Conservation (phyloP, 257 asterid genomes). For the Nicotiana sylvestris region DNA sequence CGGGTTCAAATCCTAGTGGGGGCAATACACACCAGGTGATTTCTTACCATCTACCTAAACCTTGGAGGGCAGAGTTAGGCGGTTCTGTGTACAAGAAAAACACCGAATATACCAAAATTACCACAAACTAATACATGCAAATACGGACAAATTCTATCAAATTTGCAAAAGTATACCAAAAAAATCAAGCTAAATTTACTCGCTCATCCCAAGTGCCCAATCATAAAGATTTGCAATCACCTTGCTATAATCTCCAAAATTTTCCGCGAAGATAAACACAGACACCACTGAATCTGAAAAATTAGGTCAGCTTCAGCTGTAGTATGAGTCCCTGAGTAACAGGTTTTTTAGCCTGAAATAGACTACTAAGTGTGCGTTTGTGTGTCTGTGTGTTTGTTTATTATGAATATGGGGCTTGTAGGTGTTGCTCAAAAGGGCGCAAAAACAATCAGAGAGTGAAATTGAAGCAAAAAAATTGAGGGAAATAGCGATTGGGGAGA, state of each 20-base stretch:
- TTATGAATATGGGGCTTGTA: no score
- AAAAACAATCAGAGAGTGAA: not conserved
- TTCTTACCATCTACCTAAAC: no score
- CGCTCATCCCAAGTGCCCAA: not conserved
- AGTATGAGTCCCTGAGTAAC: conserved; percentile 14
- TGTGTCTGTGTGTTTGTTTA: not conserved
- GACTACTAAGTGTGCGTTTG: not conserved
- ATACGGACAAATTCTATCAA: not conserved
- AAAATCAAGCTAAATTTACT: not conserved
- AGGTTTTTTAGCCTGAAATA: not conserved
- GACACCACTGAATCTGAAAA: conserved; percentile 20
- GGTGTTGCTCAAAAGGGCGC: not conserved
- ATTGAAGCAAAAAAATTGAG: not conserved
- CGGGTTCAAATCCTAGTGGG: no score
- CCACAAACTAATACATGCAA: not conserved
- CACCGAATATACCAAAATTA: not conserved
- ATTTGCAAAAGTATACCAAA: not conserved
- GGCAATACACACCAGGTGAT: no score
- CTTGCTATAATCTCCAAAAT: not conserved
- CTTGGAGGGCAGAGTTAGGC: no score
- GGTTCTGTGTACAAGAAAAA: no score
- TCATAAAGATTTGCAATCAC: not conserved
- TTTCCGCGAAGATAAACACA: conserved; percentile 16
- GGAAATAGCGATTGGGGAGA: not conserved
- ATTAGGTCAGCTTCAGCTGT: conserved; percentile 30